Evolutionary conservation across 73 alveolate species (phyloP), one percentile per base, ranked within the genome.

Genomic region (Paramecium octaurelia): DNA sequence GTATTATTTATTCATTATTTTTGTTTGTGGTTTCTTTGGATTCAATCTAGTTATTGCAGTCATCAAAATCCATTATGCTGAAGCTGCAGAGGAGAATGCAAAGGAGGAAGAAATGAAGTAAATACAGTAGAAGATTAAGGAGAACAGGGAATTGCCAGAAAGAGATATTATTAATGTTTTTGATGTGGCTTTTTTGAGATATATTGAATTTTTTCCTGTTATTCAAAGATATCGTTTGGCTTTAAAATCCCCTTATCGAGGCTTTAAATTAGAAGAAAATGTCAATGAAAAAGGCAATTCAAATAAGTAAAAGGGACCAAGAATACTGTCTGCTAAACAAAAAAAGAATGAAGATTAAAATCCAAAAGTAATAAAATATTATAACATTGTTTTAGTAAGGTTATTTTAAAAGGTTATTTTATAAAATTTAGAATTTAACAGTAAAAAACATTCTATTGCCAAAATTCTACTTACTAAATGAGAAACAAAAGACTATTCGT

Each of bases 21-120:
- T 80, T 44, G 43, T 80, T 80, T 34, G 76, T 20, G 91, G 91
- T 2, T 80, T 80, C 20, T 80, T 80, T 80, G 75, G 75, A 9
- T 80, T 80, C 12, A 80, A 80, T 46, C n/a, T 80, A 6, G 76
- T 48, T 44, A 48, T 80, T 80, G 91, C 91, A 6, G 91, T 80
- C 10, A 38, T 80, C 3, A 80, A 80, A 46, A 44, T 21, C 10
- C 73, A 31, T 27, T 80, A 80, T 80, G 57, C 64, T 48, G 91
- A 80, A 23, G 84, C 84, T 3, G n/a, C 84, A 27, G 84, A 64
- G 12, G 84, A 64, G 27, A 10, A 64, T 34, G 84, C 84, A 3
- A 27, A 64, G 6, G 18, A 64, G 27, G 84, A 64, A 64, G 84
- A 64, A 64, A 31, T 31, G 46, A 12, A 24, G 27, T 11, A 27